Evolutionary conservation across 306 rosid species (phyloP).

Genomic region (Gastrolobium villosum): DNA sequence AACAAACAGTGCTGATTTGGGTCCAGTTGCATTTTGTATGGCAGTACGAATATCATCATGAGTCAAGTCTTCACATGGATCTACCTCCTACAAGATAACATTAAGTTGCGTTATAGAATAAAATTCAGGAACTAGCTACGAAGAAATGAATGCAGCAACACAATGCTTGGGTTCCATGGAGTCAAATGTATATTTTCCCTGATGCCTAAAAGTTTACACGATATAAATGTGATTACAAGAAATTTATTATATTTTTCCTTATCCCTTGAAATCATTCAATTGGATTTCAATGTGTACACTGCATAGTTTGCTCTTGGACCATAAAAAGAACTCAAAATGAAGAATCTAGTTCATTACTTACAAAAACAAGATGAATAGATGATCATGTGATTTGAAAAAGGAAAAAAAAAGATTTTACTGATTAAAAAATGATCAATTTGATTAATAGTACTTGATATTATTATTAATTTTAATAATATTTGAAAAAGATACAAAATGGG

Average conservation of each 20-base stretch:
- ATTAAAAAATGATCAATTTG: background rate
- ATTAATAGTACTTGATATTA: conserved; percentile 21
- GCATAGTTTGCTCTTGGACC: conserved; percentile 16
- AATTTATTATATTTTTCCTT: conserved; percentile 8
- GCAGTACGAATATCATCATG: conserved; percentile 97
- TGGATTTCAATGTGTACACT: background rate
- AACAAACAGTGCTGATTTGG: conserved; percentile 89
- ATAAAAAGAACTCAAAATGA: conserved; percentile 18
- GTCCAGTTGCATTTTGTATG: conserved; percentile 97
- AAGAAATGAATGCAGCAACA: conserved; percentile 36
- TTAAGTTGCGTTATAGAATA: conserved; percentile 39
- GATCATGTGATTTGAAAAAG: conserved; percentile 26
- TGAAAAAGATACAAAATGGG: conserved; percentile 8
- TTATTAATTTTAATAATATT: background rate
- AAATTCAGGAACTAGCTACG: conserved; percentile 31
- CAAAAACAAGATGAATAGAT: conserved; percentile 37
- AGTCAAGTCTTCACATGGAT: conserved; percentile 96
- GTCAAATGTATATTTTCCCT: conserved; percentile 6
- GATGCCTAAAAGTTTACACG: conserved; percentile 10
- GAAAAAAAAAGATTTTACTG: background rate
- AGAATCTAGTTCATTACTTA: conserved; percentile 25
- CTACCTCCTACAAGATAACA: conserved; percentile 78
- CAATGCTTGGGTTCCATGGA: conserved; percentile 6
- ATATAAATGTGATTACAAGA: conserved; percentile 9
- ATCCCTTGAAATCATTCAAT: conserved; percentile 7